Evolutionary conservation across 2,329 filamentous ascomycete species (phyloP).

Genomic region (Aspergillus phoenicis): DNA sequence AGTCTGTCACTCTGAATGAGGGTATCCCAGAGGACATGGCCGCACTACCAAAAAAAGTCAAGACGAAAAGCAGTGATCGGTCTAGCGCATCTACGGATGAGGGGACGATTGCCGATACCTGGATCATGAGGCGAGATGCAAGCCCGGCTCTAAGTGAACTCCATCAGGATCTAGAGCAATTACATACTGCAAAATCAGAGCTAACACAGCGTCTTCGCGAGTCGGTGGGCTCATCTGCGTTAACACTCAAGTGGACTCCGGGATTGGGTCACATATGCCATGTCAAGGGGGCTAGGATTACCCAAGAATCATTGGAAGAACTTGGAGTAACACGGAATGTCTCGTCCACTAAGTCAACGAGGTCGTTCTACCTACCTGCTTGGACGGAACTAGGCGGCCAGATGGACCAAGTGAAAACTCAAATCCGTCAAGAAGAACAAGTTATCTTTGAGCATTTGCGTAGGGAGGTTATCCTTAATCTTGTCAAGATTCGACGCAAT

Average conservation of each 20-base stretch:
- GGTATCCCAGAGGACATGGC: slow-evolving; percentile 61
- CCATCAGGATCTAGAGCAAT: slow-evolving; percentile 65
- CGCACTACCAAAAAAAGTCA: slow-evolving; percentile 56
- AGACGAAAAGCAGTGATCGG: slow-evolving; percentile 32
- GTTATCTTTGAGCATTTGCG: slow-evolving; percentile 75
- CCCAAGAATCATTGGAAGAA: slow-evolving; percentile 47
- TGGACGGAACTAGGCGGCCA: slow-evolving; percentile 81
- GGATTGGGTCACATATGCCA: slow-evolving; percentile 88
- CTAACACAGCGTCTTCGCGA: slow-evolving; percentile 65
- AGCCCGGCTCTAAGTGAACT: slow-evolving; percentile 67
- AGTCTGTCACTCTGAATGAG: slow-evolving; percentile 69
- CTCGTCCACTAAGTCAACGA: slow-evolving; percentile 78
- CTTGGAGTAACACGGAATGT: slow-evolving; percentile 59
- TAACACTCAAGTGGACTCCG: slow-evolving; percentile 84
- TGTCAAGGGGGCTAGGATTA: slow-evolving; percentile 75
- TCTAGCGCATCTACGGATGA: slow-evolving; percentile 37
- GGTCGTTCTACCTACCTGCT: slow-evolving; percentile 77
- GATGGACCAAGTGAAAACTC: slow-evolving; percentile 75
- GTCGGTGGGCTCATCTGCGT: slow-evolving; percentile 62
- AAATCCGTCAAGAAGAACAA: slow-evolving; percentile 83
- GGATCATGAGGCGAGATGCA: slow-evolving; percentile 67
- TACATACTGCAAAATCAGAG: slow-evolving; percentile 62
- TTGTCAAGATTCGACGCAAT: slow-evolving; percentile 85
- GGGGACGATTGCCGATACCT: slow-evolving; percentile 53
- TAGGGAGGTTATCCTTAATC: slow-evolving; percentile 73